Evolutionary conservation across 257 asterid species (phyloP), one percentile per base, ranked within the genome.

Genomic region (Ilex asprella): DNA sequence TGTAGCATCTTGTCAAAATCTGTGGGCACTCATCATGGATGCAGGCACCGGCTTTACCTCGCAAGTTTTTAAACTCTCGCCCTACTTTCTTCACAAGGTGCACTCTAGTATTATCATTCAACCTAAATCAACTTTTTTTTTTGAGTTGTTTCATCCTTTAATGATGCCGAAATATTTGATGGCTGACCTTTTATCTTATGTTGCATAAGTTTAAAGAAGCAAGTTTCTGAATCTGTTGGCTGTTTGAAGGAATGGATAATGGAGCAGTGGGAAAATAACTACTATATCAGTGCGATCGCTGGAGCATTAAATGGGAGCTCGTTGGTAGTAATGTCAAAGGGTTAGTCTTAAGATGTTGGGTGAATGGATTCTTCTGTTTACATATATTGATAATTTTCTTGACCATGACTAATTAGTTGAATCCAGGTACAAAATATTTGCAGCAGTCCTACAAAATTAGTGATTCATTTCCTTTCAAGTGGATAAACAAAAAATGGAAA

Each of bases 401-500:
- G 11, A 60, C 60, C 77, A 67, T 39, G 16, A 43, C 27, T 68
- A 32, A 62, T 56, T 16, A 51, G 14, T 55, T 30, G 32, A 46
- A 56, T 60, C 59, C 84, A 89, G 97, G 95, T 56, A 85, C 95
- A 30, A 83, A 57, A 54, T 90, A 83, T 71, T 55, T 75, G 64
- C 95, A 85, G 68, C 97, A 90, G 63, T 85, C 96, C 2, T 90
- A 90, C 77, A 90, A 90, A 83, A 91, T 90, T 35, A 76, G 95
- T 10, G 97, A 90, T 15, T 74, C 95, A 39, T 90, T 90, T 75
- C 97, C 97, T 1, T 90, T 73, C 81, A 90, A 90, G 79, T 90
- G 97, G 97, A 90, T 90, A 63, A 85, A 85, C 87, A 90, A 83
- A 66, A 90, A 90, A 78, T 90, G 97, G 97, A 83, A 70, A 69